Base-by-base conservation (phyloP, 305 asterid genomes). In the Coffea humblotiana region DNA sequence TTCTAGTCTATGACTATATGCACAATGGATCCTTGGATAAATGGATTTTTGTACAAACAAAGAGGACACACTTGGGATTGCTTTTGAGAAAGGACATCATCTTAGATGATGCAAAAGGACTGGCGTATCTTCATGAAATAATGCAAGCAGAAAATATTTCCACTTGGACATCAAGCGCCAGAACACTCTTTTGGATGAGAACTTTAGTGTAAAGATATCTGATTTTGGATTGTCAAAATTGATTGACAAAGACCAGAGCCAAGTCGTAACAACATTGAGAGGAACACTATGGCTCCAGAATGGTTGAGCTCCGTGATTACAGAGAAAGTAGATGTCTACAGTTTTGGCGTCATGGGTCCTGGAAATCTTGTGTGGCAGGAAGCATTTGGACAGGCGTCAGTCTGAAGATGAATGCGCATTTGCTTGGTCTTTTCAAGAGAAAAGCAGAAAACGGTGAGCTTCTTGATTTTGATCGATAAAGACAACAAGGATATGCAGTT, bases 71-170 rank as follows among this genome's bases (percentile, higher is more conserved):
- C 69, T 35, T 76, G 29, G n/a, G 79, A 49, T 67, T 12, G 12
- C 43, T 23, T 3, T 3, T 21, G n/a, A 67, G 71, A n/a, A 67
- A n/a, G 32, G 18, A 32, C 47, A 86, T 82, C 71, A 78, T 87
- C 45, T 79, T 72, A 5, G 87, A 87, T 16, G 54, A 85, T 11
- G 90, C 88, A 4, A 88, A 85, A 35, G 90, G 90, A 12, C 72
- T 88, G 60, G 77, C 87, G 71, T 89, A 89, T 81, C 88, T 90
- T 61, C 93, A 89, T 35, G 89, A n/a, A 86, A 78, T 90, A 88
- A 1, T 89, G 93, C 77, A 77, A 82, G 67, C 84, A 80, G n/a
- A n/a, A n/a, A n/a, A n/a, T n/a, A n/a, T n/a, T n/a, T n/a, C n/a
- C n/a, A n/a, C n/a, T n/a, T n/a, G n/a, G n/a, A n/a, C n/a, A n/a